phyloP scores from a whole-genome alignment of 441 rosid species.

The Eruca vesicaria region DNA sequence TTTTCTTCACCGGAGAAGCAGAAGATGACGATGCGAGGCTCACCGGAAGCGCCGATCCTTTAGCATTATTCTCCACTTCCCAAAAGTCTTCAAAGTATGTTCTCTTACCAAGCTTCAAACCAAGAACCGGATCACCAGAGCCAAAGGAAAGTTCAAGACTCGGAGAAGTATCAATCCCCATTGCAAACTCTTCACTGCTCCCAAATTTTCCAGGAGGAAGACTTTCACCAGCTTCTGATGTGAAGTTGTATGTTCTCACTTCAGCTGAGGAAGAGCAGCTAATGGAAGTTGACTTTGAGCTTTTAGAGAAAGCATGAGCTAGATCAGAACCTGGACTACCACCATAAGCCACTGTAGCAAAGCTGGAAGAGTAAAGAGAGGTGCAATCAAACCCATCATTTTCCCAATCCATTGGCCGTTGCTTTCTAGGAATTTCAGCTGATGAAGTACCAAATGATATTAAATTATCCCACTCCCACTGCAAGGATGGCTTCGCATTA shows the following conservation, averaged over 20 bases:
- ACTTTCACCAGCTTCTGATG: conserved; percentile 9
- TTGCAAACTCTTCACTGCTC: not conserved
- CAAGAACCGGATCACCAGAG: conserved; percentile 10
- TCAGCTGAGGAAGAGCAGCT: conserved; percentile 14
- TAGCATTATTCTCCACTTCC: conserved; percentile 9
- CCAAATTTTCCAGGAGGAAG: not conserved
- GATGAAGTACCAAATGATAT: conserved; percentile 51
- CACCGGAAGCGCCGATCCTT: not conserved
- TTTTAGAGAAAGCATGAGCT: conserved; percentile 57
- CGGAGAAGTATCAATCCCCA: not conserved
- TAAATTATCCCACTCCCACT: conserved; percentile 78
- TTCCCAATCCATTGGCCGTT: conserved; percentile 52
- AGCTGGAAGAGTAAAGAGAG: conserved; percentile 58
- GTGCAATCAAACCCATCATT: conserved; percentile 57
- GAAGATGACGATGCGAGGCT: not conserved
- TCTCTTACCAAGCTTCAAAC: conserved; percentile 4
- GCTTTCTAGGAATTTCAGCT: conserved; percentile 52
- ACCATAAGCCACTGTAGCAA: conserved; percentile 36
- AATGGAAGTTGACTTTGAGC: conserved; percentile 12
- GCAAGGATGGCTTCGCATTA: conserved; percentile 62
- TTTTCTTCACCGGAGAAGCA: conserved; percentile 1
- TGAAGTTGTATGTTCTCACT: not conserved
- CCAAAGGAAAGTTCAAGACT: conserved; percentile 10
- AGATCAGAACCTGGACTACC: conserved; percentile 45
- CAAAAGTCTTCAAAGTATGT: conserved; percentile 14